Evolutionary conservation across 257 asterid species (phyloP).

Genomic region (Avicennia marina): DNA sequence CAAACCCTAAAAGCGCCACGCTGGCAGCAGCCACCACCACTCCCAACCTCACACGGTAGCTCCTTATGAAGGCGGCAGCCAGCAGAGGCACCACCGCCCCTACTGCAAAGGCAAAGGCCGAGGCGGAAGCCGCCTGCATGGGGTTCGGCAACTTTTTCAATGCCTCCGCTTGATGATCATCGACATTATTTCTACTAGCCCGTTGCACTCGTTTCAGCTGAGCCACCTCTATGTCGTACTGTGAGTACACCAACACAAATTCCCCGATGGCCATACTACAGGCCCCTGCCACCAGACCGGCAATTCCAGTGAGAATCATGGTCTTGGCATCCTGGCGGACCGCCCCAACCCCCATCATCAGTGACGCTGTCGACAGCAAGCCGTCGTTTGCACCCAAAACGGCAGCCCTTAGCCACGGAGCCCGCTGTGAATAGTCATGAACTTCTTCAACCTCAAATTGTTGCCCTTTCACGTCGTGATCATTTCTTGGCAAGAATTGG

Average conservation of each 20-base stretch:
- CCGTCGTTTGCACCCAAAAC: conserved; percentile 77
- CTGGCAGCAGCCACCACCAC: conserved; percentile 49
- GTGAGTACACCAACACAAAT: conserved; percentile 61
- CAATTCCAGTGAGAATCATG: conserved; percentile 65
- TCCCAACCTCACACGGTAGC: conserved; percentile 45
- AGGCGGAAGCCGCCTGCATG: conserved; percentile 46
- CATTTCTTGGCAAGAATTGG: too few species aligned
- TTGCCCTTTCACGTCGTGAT: too few species aligned
- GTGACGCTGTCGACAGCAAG: too few species aligned
- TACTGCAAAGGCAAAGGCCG: conserved; percentile 51
- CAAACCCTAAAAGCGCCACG: too few species aligned
- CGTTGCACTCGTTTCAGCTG: conserved; percentile 46
- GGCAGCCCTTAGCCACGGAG: conserved; percentile 77
- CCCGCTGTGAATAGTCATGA: conserved; percentile 52
- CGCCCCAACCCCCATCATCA: too few species aligned
- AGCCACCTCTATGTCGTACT: conserved; percentile 56
- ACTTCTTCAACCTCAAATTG: too few species aligned
- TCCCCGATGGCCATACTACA: conserved; percentile 87
- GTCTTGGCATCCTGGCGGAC: conserved; percentile 41
- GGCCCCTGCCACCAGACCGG: conserved; percentile 66
- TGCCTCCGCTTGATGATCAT: too few species aligned
- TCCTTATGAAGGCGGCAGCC: conserved; percentile 40
- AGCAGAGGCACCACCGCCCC: conserved; percentile 64
- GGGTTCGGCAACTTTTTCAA: conserved; percentile 49
- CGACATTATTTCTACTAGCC: too few species aligned